phyloP scores from a whole-genome alignment of 2,329 filamentous ascomycete genomes.

The Ramularia collo-cygni region DNA sequence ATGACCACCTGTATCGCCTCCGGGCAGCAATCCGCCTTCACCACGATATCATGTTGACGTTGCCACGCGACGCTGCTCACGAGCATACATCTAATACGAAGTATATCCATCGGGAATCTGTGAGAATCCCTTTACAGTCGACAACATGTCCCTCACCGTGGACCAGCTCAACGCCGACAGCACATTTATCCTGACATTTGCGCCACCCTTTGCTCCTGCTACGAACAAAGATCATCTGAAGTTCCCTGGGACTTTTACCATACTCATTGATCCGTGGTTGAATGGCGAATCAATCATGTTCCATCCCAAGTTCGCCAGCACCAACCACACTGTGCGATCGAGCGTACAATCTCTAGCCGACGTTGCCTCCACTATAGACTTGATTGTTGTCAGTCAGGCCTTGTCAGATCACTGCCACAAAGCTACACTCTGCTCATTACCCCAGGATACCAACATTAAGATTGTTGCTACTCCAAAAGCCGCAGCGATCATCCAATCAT shows the following conservation, averaged over 20 bases:
- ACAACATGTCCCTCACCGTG: slow-evolving; percentile 55
- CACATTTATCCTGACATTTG: slow-evolving; percentile 46
- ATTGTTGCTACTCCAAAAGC: slow-evolving; percentile 61
- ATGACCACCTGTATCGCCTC: background rate
- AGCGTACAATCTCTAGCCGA: slow-evolving; percentile 53
- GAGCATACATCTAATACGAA: too few species aligned
- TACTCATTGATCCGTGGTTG: slow-evolving; percentile 68
- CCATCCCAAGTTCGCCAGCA: slow-evolving; percentile 55
- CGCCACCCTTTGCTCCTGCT: background rate
- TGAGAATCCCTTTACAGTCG: too few species aligned
- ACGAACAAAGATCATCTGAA: slow-evolving; percentile 34
- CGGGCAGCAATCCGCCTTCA: background rate
- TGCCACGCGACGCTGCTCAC: too few species aligned
- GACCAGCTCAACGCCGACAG: slow-evolving; percentile 59
- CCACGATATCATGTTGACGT: background rate
- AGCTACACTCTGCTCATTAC: slow-evolving; percentile 59
- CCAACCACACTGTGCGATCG: slow-evolving; percentile 48
- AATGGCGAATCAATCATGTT: slow-evolving; percentile 54
- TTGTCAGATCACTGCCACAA: slow-evolving; percentile 66
- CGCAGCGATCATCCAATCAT: slow-evolving; percentile 58
- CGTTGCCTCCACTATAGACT: slow-evolving; percentile 46
- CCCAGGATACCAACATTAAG: slow-evolving; percentile 48
- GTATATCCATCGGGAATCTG: too few species aligned
- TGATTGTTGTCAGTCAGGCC: slow-evolving; percentile 54
- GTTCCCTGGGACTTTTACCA: slow-evolving; percentile 50